Percentiles rank a stretch among this genome's conserved stretches.
These are phyloP conservation scores for Plasmodium falciparum DNA, from an alignment of 169 alveolate species.

Conservation along the genomic window DNA sequence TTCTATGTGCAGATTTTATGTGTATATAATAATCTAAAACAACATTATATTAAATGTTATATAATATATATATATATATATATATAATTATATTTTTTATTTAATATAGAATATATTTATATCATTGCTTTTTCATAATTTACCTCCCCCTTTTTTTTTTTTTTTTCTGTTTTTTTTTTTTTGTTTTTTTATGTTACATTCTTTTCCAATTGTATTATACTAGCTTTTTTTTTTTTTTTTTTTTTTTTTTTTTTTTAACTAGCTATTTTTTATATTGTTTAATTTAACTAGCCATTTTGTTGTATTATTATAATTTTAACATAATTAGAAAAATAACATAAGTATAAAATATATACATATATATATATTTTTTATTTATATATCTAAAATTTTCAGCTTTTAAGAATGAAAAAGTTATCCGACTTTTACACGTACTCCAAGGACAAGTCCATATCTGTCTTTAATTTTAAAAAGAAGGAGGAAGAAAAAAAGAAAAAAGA, in stretches of 20 bases:
- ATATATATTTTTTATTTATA: neutral
- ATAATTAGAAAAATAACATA: no score
- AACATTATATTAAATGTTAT: neutral
- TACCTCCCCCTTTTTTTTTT: neutral
- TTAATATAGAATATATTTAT: no score
- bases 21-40: neutral
- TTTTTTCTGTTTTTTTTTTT: neutral
- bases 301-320: neutral
- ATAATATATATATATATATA: no score
- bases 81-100: no score
- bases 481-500: slow-evolving; percentile 20
- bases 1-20: neutral
- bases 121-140: no score
- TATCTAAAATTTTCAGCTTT: neutral
- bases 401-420: slow-evolving; percentile 35
- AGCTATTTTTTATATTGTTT: neutral
- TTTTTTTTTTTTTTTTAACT: neutral
- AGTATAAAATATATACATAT: no score
- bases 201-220: no score
- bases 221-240: slow-evolving; percentile 12
- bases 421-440: slow-evolving; percentile 52
- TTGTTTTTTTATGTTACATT: neutral
- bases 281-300: slow-evolving; percentile 1
- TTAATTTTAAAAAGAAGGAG: slow-evolving; percentile 36
- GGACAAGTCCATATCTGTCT: slow-evolving; percentile 37